These are phyloP conservation scores for Syzygium syzygioides DNA, from an alignment of 441 rosid species.

Conservation along the genomic window DNA sequence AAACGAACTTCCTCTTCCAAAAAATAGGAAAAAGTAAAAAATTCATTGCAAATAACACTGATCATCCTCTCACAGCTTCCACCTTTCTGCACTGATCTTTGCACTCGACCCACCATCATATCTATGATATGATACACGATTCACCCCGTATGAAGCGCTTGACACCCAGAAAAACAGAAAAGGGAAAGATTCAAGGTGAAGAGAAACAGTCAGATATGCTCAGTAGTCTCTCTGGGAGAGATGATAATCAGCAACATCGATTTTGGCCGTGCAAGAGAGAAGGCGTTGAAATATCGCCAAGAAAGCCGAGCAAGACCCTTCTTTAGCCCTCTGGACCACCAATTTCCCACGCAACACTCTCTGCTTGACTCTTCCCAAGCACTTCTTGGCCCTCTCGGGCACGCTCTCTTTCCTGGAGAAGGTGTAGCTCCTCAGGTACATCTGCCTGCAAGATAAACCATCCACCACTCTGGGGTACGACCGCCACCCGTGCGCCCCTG, in stretches of 20 bases:
- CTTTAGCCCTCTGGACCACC: conserved; percentile 16
- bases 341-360: neutral
- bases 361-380: conserved; percentile 19
- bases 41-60: neutral
- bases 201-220: neutral
- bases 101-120: neutral
- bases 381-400: conserved; percentile 19
- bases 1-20: neutral
- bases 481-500: neutral
- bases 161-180: neutral
- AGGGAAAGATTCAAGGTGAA: neutral
- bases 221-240: neutral
- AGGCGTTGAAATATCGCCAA: conserved; percentile 19
- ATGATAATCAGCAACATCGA: conserved; percentile 25
- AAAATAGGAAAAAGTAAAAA: neutral
- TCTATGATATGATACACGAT: neutral
- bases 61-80: neutral
- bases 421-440: conserved; percentile 45
- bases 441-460: conserved; percentile 45
- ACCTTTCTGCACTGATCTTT: neutral
- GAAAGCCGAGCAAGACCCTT: conserved; percentile 14
- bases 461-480: conserved; percentile 27
- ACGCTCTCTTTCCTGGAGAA: conserved; percentile 33
- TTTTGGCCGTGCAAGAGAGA: conserved; percentile 27
- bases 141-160: neutral